A percentile compares a stretch with the other conserved stretches of the same genome.
phyloP scores from a whole-genome alignment of 176 grass and related monocot species.

The Phragmites australis region DNA sequence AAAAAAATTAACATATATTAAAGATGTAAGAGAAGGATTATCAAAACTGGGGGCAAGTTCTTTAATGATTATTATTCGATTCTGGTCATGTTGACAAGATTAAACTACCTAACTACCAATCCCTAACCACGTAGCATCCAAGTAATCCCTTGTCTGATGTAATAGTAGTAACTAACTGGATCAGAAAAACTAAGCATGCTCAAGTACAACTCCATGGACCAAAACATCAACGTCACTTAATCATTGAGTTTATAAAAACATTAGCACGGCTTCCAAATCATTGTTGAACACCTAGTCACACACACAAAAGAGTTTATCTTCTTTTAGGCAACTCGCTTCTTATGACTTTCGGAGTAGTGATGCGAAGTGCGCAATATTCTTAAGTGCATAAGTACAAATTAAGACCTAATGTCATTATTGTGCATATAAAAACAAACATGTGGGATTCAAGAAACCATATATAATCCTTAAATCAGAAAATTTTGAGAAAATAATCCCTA shows the following conservation, averaged over 20 bases:
- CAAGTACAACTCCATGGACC: conserved; percentile 40
- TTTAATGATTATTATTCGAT: conserved; percentile 46
- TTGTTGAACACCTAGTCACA: conserved; percentile 24
- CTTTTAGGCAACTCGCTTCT: not conserved
- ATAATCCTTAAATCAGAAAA: not conserved
- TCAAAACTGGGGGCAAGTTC: conserved; percentile 17
- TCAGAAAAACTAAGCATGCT: conserved; percentile 45
- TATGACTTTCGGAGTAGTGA: not conserved
- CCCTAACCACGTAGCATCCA: conserved; percentile 51
- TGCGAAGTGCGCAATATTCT: conserved; percentile 9
- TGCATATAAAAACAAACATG: not conserved
- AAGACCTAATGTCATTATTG: not conserved
- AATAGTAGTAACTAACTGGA: conserved; percentile 39
- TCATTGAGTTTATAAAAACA: conserved; percentile 19
- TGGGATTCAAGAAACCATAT: not conserved
- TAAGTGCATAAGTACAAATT: no score
- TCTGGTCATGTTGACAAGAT: conserved; percentile 40
- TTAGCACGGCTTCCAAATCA: conserved; percentile 13
- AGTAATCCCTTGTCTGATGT: conserved; percentile 44
- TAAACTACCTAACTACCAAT: conserved; percentile 48
- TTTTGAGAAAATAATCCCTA: not conserved
- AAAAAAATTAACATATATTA: conserved; percentile 24
- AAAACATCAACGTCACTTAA: conserved; percentile 19
- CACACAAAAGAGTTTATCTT: not conserved
- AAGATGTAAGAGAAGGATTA: conserved; percentile 27